Evolutionary conservation across 1,284 basidiomycete genomes (phyloP), one percentile per base, ranked within the genome.

Genomic region (Laetiporus sulphureus): DNA sequence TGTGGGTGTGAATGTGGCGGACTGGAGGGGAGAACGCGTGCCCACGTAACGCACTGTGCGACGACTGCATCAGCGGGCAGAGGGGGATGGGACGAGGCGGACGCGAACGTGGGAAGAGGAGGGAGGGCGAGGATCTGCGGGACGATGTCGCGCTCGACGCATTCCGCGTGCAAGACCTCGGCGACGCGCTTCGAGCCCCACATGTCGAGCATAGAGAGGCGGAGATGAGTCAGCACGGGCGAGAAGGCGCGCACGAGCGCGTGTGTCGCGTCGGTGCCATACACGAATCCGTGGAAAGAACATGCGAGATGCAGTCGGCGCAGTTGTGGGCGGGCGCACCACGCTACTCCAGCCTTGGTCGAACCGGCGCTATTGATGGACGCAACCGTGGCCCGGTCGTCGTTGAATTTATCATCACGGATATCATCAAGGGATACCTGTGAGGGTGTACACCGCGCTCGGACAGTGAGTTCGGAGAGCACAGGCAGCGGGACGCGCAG

Each of bases 141-240:
- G 13, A 52, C 54, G 37, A 53, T 48, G 10, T 50, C 52, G 22
- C 45, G 49, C 22, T 47, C 54, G 4, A 54, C 50, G 36, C 55
- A 53, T 45, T 61, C 59, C 3, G 57, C 53, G 41, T 57, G 57
- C 1, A 61, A 24, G 23, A 55, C 45, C 40, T 53, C 51, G 7
- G 50, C 50, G 8, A 53, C 44, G 12, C 49, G 48, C 31, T 37
- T 44, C 37, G 46, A 47, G 11, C 49, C 49, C 55, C 55, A 54
- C 40, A 55, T 49, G 35, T 57, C 54, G 8, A 61, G 54, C 37
- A 59, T 56, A 8, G 60, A 58, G 36, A 62, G 46, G 4, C 60
- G 52, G 5, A 62, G 46, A 41, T 60, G 55, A 0, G 58, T 51
- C 20, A 59, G 40, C 8, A 12, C 2, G 0, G 60, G 49, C 13